These are phyloP conservation scores for Vigna hirtella DNA, from an alignment of 306 rosid genomes.

Conservation along the genomic window DNA sequence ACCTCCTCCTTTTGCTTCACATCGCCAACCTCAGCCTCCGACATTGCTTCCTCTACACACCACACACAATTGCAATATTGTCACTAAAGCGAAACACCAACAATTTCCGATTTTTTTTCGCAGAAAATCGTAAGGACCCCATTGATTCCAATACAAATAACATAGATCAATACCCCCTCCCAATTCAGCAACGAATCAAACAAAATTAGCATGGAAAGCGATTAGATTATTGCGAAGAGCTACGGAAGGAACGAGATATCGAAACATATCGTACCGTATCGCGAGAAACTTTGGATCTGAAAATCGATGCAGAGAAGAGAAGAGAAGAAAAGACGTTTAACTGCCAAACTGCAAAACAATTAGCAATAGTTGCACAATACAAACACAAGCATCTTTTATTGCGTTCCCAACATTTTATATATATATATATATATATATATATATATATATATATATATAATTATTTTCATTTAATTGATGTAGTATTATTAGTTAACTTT, in stretches of 20 bases:
- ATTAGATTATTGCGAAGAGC: conserved; percentile 3
- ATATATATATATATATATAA: no score
- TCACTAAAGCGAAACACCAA: not conserved
- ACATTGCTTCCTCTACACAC: conserved; percentile 55
- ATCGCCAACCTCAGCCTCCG: conserved; percentile 55
- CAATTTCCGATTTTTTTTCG: not conserved
- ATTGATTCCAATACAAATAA: conserved; percentile 10
- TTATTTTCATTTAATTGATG: no score
- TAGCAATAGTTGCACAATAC: not conserved
- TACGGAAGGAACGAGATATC: not conserved
- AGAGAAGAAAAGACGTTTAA: not conserved
- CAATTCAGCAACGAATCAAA: not conserved
- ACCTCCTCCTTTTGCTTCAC: conserved; percentile 63
- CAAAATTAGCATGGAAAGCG: not conserved
- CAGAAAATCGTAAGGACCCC: not conserved
- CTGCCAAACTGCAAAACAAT: conserved; percentile 26
- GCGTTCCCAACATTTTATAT: conserved; percentile 31
- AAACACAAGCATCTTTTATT: conserved; percentile 30
- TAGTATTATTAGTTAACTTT: no score
- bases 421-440: not conserved
- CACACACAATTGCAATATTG: conserved; percentile 33
- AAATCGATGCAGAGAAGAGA: conserved; percentile 9
- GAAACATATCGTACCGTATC: conserved; percentile 14
- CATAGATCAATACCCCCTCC: conserved; percentile 36
- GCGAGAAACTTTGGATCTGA: conserved; percentile 22